Evolutionary conservation across 2,329 filamentous ascomycete species (phyloP), one percentile per base, ranked within the genome.

Genomic region (Penicillium paneum): DNA sequence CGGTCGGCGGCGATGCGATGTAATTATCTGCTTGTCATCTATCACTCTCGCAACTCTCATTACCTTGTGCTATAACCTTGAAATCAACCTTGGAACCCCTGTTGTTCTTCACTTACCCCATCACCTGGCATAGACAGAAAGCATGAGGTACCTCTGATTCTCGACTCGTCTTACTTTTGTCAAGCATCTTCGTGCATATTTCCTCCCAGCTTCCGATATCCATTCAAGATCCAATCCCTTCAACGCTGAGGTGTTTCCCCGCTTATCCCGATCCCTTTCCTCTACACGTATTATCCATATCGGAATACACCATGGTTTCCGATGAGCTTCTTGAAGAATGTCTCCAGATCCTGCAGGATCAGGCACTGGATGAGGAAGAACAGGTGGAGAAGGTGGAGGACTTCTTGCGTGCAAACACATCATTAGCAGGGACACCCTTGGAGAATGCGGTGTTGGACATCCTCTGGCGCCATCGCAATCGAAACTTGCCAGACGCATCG

Each of bases 261-360:
- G 49, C 28, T 51, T 56, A 51, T 47, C 49, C 41, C 49, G 49
- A 28, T 51, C 46, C 45, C 32, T 38, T 19, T 54, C 46, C 19
- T 44, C 54, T 35, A 32, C 52, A 50, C 53, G 44, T 48, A 40
- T 26, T 17, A 40, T 53, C 42, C 45, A 62, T 41, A 47, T 42
- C 31, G 45, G 57, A 48, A 57, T 49, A 57, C 74, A 82, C 59
- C 71, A 97, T 97, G 93, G 87, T 96, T 59, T 90, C 92, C 66
- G 93, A 97, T 80, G 86, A 92, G 65, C 86, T 93, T 52, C 96
- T 95, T 79, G 91, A 97, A 66, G 83, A 94, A 68, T 96, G 91
- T 74, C 84, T 95, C 71, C 90, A 91, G 49, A 84, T 97, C 69
- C 83, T 99, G 61, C 87, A 94, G 77, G 88, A 97, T 75, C 78